Conservation (phyloP, 2,329 filamentous ascomycete genomes). For the Akanthomyces uredinophilus region DNA sequence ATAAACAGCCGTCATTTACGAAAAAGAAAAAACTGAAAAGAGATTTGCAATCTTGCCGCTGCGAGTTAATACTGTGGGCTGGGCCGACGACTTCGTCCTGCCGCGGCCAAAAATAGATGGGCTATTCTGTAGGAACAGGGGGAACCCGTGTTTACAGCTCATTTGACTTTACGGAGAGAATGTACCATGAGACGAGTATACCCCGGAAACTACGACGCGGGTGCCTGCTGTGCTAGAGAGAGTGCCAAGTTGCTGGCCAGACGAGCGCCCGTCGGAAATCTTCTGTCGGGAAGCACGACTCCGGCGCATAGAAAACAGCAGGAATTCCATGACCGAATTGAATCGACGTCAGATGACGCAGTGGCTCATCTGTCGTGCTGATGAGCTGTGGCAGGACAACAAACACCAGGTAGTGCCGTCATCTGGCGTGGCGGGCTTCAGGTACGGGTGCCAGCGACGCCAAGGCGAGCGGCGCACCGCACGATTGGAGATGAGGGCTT, state of each 20-base stretch:
- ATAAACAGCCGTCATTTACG: not conserved
- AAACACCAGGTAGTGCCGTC: not conserved
- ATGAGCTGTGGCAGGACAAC: too few species aligned
- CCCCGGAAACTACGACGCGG: not conserved
- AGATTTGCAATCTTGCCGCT: not conserved
- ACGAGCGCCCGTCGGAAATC: not conserved
- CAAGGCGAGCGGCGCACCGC: not conserved
- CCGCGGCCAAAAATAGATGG: too few species aligned
- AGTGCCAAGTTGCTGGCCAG: not conserved
- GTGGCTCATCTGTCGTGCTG: not conserved
- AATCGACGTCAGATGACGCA: not conserved
- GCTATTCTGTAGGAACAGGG: not conserved
- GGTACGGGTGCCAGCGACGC: not conserved
- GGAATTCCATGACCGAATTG: not conserved
- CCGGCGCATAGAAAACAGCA: not conserved
- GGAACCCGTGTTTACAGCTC: too few species aligned
- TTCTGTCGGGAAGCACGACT: not conserved
- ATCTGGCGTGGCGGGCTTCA: not conserved
- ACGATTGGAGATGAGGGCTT: not conserved
- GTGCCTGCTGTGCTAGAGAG: not conserved
- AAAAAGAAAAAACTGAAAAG: not conserved
- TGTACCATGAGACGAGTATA: not conserved
- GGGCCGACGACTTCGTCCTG: too few species aligned
- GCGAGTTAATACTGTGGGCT: too few species aligned
- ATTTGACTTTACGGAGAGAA: too few species aligned